phyloP scores from a whole-genome alignment of 805 yeast genomes.

The Kazachstania viticola region DNA sequence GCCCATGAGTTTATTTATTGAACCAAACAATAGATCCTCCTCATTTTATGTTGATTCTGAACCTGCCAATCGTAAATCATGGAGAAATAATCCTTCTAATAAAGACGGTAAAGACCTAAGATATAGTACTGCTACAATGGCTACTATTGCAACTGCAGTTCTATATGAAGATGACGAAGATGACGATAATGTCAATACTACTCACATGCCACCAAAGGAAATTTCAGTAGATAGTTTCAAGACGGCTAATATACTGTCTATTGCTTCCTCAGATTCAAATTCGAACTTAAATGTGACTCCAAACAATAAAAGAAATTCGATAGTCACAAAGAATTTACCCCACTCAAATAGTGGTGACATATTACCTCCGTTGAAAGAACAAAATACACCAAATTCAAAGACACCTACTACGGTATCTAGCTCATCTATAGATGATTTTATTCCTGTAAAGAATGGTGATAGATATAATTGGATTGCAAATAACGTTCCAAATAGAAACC shows the following conservation, averaged over 20 bases:
- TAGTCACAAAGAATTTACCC: not conserved
- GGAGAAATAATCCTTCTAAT: conserved; percentile 37
- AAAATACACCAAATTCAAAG: conserved; percentile 1
- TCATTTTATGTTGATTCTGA: conserved; percentile 25
- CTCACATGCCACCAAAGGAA: conserved; percentile 53
- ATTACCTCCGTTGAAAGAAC: conserved; percentile 10
- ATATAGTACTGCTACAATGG: conserved; percentile 58
- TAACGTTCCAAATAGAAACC: conserved; percentile 15
- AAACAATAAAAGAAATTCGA: not conserved
- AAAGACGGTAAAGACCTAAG: conserved; percentile 28
- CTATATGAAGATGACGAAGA: too few relatives aligned
- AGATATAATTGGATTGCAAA: conserved; percentile 22
- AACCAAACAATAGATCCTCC: conserved; percentile 22
- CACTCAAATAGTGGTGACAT: not conserved
- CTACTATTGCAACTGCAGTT: conserved; percentile 79
- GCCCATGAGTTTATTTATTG: conserved; percentile 13
- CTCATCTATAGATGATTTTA: conserved; percentile 23
- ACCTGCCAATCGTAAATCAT: conserved; percentile 36
- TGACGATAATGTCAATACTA: conserved; percentile 47
- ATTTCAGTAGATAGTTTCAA: conserved; percentile 34
- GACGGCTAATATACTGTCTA: too few relatives aligned
- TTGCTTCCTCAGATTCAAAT: conserved; percentile 30
- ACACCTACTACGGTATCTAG: conserved; percentile 8
- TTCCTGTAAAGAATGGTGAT: conserved; percentile 26
- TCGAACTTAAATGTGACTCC: not conserved